Conservation (phyloP, 164 flowering plant genomes). For the Berberis vulgaris region DNA sequence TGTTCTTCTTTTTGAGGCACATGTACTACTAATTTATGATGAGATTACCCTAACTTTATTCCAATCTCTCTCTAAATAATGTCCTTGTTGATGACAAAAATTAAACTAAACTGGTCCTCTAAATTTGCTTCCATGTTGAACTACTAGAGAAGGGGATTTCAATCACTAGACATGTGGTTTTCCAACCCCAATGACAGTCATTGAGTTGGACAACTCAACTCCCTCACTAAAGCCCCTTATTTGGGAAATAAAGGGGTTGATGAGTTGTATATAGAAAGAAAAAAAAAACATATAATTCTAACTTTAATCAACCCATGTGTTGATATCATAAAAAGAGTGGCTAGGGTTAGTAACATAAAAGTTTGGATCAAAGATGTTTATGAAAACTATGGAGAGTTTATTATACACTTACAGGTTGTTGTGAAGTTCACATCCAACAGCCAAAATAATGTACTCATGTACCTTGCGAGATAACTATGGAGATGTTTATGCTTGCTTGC, state of each 20-base stretch:
- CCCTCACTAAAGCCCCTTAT: constrained; percentile 8
- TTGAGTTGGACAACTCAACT: constrained; percentile 27
- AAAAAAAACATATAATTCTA: background rate
- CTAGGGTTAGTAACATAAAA: background rate
- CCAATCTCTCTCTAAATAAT: constrained; percentile 6
- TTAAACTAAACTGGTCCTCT: constrained; percentile 7
- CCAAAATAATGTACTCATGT: background rate
- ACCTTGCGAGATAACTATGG: too few species aligned
- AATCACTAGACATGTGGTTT: constrained; percentile 11
- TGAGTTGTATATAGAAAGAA: constrained; percentile 17
- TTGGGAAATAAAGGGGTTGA: constrained; percentile 8
- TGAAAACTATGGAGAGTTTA: background rate
- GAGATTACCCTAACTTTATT: constrained; percentile 6
- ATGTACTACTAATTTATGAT: constrained; percentile 1
- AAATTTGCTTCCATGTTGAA: constrained; percentile 1
- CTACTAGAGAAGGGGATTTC: constrained; percentile 1
- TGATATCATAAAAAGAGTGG: background rate
- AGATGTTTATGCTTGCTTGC: too few species aligned
- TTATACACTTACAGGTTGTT: background rate
- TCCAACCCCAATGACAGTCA: constrained; percentile 12
- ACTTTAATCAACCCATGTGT: constrained; percentile 11
- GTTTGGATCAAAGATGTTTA: background rate
- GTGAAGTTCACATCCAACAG: background rate
- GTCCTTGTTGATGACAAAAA: constrained; percentile 2
- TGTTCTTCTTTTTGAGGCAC: constrained; percentile 14